phyloP scores from a whole-genome alignment of 2,329 filamentous ascomycete species.

The Metarhizium robertsii region DNA sequence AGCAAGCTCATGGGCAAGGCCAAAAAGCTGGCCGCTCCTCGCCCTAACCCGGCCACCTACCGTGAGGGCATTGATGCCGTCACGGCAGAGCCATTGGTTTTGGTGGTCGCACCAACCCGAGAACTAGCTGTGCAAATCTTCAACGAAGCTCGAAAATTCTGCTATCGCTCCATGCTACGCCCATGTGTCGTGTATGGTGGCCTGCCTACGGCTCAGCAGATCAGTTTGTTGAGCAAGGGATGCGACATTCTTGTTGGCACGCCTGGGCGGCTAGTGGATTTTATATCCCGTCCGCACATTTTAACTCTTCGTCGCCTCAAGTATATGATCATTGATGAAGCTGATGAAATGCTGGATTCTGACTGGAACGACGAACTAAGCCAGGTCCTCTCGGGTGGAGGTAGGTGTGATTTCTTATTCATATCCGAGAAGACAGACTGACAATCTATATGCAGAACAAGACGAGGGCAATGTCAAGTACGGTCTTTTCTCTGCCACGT shows the following conservation, averaged over 20 bases:
- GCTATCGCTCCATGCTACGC: conserved; percentile 89
- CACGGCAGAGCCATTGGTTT: conserved; percentile 76
- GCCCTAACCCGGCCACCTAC: conserved; percentile 56
- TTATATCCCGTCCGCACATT: conserved; percentile 62
- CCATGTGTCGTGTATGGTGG: conserved; percentile 88
- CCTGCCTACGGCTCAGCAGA: conserved; percentile 59
- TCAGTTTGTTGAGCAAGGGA: conserved; percentile 65
- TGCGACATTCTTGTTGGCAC: conserved; percentile 87
- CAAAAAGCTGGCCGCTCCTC: conserved; percentile 71
- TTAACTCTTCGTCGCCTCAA: conserved; percentile 68
- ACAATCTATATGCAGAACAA: conserved; percentile 45
- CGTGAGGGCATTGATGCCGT: conserved; percentile 38
- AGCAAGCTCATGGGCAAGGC: conserved; percentile 94
- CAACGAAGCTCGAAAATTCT: conserved; percentile 84
- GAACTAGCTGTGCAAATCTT: conserved; percentile 94
- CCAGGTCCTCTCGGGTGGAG: conserved; percentile 70
- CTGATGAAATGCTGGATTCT: conserved; percentile 77
- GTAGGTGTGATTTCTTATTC: conserved; percentile 42
- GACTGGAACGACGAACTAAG: conserved; percentile 73
- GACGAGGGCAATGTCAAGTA: conserved; percentile 61
- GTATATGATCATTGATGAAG: conserved; percentile 83
- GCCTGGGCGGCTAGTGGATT: conserved; percentile 76
- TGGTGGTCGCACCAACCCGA: conserved; percentile 78
- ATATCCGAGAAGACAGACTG: conserved; percentile 12
- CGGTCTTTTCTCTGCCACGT: conserved; percentile 91